Evolutionary conservation across 2,329 filamentous ascomycete genomes (phyloP), one percentile per base, ranked within the genome.

Genomic region (Talaromyces sp.): DNA sequence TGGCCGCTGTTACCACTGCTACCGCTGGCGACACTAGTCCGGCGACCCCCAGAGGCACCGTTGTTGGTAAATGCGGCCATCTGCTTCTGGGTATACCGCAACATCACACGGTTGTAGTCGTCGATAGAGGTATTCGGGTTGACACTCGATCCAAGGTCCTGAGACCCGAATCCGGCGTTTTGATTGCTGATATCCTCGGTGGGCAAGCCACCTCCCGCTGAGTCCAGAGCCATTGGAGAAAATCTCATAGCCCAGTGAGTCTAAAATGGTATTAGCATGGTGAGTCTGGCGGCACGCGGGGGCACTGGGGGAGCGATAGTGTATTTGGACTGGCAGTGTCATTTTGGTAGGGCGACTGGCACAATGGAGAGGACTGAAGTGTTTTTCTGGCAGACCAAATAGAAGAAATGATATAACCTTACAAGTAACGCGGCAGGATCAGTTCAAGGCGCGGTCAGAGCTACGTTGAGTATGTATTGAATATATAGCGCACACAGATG

Each of bases 31-130:
- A 3, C 43, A 21, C n/a, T 46, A n/a, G 27, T 57, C 32, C 51
- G 55, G 27, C 55, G 55, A 4, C 7, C 41, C 3, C 63, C 59
- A 19, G 66, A 62, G 24, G 72, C 68, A 26, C 54, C 52, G 3
- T 13, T 56, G 59, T 53, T 38, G 26, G 60, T 57, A 58, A 75
- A 75, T 4, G 67, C 65, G 2, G 70, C 70, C 67, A 75, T 73
- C 50, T 74, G 72, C 29, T 68, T 71, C 43, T 75, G 72, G 14
- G 73, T 75, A 55, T 76, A 73, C 51, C 73, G 67, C 43, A 75
- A 66, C 73, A 76, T 75, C 56, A 71, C 67, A 26, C 72, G 71
- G 63, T 71, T 74, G 60, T 76, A 76, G 61, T 74, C 73, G 52
- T 73, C 73, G n/a, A 76, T 59, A 3, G 72, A 72, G 4, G 58